Evolutionary conservation across 2,329 filamentous ascomycete genomes (phyloP).

Genomic region (Camptophora hylomeconis): DNA sequence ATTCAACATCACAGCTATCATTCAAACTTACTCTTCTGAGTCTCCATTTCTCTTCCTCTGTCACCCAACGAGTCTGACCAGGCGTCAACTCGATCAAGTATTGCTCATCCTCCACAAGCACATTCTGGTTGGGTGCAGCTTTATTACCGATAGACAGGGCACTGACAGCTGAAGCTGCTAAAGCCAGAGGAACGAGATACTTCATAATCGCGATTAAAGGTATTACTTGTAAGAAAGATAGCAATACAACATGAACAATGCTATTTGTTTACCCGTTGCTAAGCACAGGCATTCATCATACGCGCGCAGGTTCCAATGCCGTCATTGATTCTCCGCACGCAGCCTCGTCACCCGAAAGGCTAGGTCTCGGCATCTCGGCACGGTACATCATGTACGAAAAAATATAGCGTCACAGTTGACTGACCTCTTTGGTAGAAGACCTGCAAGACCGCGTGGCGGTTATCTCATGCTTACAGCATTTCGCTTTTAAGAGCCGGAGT

Average conservation of each 20-base stretch:
- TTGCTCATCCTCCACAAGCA: constrained; percentile 28
- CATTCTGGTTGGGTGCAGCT: constrained; percentile 1
- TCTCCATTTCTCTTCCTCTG: constrained; percentile 90
- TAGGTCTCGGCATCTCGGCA: too few relatives aligned
- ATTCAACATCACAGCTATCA: neutral
- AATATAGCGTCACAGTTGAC: too few relatives aligned
- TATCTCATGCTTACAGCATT: too few relatives aligned
- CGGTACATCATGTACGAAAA: too few relatives aligned
- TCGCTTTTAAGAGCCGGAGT: too few relatives aligned
- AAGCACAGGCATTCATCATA: too few relatives aligned
- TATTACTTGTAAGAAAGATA: constrained; percentile 11
- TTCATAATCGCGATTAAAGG: constrained; percentile 29
- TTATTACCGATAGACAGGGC: constrained; percentile 18
- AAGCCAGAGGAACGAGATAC: constrained; percentile 21
- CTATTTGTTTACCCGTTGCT: too few relatives aligned
- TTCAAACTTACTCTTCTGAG: constrained; percentile 55
- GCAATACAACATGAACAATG: neutral
- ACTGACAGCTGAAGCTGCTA: constrained; percentile 23
- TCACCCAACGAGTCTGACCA: constrained; percentile 73
- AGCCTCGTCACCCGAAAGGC: too few relatives aligned
- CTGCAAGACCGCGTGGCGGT: too few relatives aligned
- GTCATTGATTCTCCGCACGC: too few relatives aligned
- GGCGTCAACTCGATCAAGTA: constrained; percentile 77
- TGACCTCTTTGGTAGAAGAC: too few relatives aligned
- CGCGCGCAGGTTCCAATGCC: too few relatives aligned